Evolutionary conservation across 805 yeast species (phyloP), one percentile per base, ranked within the genome.

Genomic region (Pichia ethanolica): DNA sequence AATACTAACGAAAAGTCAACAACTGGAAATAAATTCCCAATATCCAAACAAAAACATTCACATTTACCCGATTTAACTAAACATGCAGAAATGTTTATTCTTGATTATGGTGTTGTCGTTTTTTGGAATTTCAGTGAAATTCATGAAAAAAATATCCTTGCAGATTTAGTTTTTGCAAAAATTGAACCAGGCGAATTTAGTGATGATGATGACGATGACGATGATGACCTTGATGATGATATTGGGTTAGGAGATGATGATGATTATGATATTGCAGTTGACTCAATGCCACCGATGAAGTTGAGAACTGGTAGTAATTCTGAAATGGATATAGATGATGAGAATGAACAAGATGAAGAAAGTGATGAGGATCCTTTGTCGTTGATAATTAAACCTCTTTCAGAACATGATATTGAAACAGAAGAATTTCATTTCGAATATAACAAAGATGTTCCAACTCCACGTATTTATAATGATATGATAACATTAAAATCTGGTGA

Each of bases 121-220:
- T 90, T 93, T 61, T 93, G 99, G 99, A 93, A 93, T 61, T 89
- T 93, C 58, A 81, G 91, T 3, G 97, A 89, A 62, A 73, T 79
- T 7, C 97, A 93, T 62, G 99, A 93, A 60, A 89, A 89, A 69
- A 93, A 91, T 59, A 81, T 93, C 20, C 73, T 93, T 48, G 98
- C 97, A 1, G 99, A 93, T 61, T 72, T 93, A 54, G 85, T 83
- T n/a, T 81, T 85, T 67, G 88, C 88, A 6, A 67, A 62, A 52
- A 55, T 68, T 13, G 63, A 62, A 26, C 64, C 67, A 5, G 68
- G 62, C 11, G 71, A 79, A 37, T 77, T 77, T 59, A 73, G 76
- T 20, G 58, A 65, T 34, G 67, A 66, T 39, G 64, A 62, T 14
- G 71, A 66, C 8, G 71, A 69, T n/a, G 40, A 39, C 5, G 49